Evolutionary conservation across 1,284 basidiomycete genomes (phyloP).

Genomic region (Ceratobasidium sp.): DNA sequence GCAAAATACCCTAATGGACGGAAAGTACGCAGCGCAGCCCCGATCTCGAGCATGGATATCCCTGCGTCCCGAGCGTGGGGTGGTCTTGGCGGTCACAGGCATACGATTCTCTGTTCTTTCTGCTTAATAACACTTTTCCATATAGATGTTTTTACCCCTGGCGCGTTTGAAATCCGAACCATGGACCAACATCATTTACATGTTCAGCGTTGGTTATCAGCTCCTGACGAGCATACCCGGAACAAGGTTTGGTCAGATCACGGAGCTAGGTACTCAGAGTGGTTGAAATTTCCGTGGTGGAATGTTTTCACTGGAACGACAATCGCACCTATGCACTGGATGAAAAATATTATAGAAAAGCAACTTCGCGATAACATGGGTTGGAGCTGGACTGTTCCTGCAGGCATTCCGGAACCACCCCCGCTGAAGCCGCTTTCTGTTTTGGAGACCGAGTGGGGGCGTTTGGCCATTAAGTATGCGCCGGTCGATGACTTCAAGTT

Average conservation of each 20-base stretch:
- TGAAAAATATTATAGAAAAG: not conserved
- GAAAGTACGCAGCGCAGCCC: not conserved
- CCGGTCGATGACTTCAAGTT: not conserved
- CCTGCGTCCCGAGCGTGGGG: not conserved
- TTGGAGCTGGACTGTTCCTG: not conserved
- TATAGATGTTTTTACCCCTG: not conserved
- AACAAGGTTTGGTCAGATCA: not conserved
- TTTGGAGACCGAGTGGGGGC: not conserved
- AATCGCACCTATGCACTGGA: slow-evolving; percentile 18
- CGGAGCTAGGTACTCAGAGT: not conserved
- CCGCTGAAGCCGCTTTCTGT: not conserved
- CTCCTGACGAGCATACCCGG: not conserved
- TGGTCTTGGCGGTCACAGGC: not conserved
- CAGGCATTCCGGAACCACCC: not conserved
- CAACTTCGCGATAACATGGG: not conserved
- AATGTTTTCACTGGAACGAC: not conserved
- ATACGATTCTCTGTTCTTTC: slow-evolving; percentile 14
- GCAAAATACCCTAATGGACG: slow-evolving; percentile 11
- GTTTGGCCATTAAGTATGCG: not conserved
- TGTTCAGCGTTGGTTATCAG: not conserved
- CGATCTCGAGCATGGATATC: slow-evolving; percentile 5
- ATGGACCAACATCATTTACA: not conserved
- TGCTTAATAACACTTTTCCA: not conserved
- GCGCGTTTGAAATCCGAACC: not conserved
- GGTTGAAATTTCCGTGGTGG: not conserved